Evolutionary conservation across 148 eudicot genomes (phyloP), one percentile per base, ranked within the genome.

Genomic region (Silene uniflora): DNA sequence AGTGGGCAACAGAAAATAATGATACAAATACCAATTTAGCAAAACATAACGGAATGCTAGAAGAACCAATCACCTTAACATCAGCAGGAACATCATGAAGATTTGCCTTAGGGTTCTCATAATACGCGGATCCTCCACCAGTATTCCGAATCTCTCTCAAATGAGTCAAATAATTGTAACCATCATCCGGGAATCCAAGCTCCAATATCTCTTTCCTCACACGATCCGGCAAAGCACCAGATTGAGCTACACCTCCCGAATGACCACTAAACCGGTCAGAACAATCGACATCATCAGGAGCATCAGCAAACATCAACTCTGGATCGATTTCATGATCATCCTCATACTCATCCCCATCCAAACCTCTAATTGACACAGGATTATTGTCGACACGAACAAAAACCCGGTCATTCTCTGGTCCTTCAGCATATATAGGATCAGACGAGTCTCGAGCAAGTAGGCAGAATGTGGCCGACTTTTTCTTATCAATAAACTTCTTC

Each of bases 171-270:
- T 95, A 95, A 77, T 95, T 95, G 77, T 95, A 95, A 21, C 97
- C 99, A 83, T 95, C 99, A 81, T 95, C 99, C 4, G 97, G 98
- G 79, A 92, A 95, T 44, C 99, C 99, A 32, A 92, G 87, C 86
- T 92, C 97, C 81, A 95, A 39, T 60, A 90, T 92, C 83, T 95
- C 98, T 80, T 71, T 90, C 82, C 99, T 88, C 12, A 91, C 21
- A 18, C 83, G 66, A 73, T 90, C 97, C 7, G 97, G 92, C 54
- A 95, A 76, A 4, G 83, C 11, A 64, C 60, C 75, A 44, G 64
- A 69, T 63, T 71, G 23, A 10, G 21, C 74, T 35, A 47, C 56
- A 11, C 58, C 58, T 24, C 23, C 49, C 25, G 13, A 29, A 46
- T 64, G 73, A 6, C 14, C 81, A 61, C 56, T 19, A 27, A 73